phyloP scores from a whole-genome alignment of 257 asterid species.

The Scutellaria baicalensis region DNA sequence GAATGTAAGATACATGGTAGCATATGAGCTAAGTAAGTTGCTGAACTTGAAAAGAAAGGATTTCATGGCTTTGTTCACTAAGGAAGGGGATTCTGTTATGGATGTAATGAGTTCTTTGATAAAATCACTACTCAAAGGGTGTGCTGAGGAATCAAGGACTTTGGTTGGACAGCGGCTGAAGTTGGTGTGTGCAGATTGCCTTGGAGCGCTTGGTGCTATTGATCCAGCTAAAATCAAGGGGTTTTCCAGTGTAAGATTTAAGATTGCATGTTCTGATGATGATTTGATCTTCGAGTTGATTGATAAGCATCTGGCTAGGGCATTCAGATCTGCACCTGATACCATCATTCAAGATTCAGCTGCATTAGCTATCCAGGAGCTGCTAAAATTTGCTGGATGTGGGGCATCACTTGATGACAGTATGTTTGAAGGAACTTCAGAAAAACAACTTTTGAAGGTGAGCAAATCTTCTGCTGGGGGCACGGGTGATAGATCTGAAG shows the following conservation, averaged over 20 bases:
- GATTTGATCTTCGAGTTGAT: slow-evolving; percentile 91
- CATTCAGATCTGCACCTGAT: slow-evolving; percentile 93
- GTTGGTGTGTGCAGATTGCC: slow-evolving; percentile 88
- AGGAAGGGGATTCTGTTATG: slow-evolving; percentile 68
- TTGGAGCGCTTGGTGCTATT: slow-evolving; percentile 93
- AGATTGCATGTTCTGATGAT: slow-evolving; percentile 97
- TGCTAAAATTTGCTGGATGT: slow-evolving; percentile 83
- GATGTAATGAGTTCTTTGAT: slow-evolving; percentile 80
- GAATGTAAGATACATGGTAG: slow-evolving; percentile 97
- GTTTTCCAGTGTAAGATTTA: slow-evolving; percentile 62
- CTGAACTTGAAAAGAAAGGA: slow-evolving; percentile 66
- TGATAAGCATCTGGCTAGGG: slow-evolving; percentile 93
- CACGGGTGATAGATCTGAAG: slow-evolving; percentile 26
- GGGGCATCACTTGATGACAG: slow-evolving; percentile 70
- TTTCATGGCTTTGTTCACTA: slow-evolving; percentile 53
- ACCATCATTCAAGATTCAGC: slow-evolving; percentile 88
- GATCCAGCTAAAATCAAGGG: slow-evolving; percentile 95
- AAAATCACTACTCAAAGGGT: slow-evolving; percentile 85
- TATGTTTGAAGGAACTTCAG: slow-evolving; percentile 33
- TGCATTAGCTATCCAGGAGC: slow-evolving; percentile 96
- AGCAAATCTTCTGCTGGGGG: slow-evolving; percentile 30
- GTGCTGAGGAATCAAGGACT: slow-evolving; percentile 95
- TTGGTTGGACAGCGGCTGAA: slow-evolving; percentile 86
- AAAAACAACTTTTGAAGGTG: slow-evolving; percentile 29
- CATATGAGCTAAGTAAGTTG: slow-evolving; percentile 81